These are phyloP conservation scores for Lentinula novae-zelandiae DNA, from an alignment of 1,284 basidiomycete genomes.

Conservation along the genomic window DNA sequence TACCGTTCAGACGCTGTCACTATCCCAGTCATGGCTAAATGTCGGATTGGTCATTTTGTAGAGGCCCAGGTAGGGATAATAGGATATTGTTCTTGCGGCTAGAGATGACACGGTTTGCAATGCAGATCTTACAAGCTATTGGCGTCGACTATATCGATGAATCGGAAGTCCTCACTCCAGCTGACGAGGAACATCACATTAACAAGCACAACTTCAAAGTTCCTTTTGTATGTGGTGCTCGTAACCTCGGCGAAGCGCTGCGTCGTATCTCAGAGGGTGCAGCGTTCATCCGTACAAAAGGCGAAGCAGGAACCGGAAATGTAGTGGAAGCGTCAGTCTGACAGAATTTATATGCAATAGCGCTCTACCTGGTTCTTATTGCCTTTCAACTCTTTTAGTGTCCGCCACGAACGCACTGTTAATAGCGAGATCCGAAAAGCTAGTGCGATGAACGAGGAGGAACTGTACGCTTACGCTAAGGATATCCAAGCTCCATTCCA, in stretches of 20 bases:
- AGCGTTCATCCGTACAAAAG: conserved; percentile 96
- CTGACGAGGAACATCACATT: conserved; percentile 86
- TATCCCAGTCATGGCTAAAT: conserved; percentile 92
- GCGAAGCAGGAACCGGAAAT: conserved; percentile 97
- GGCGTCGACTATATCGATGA: conserved; percentile 99
- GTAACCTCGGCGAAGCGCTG: conserved; percentile 88
- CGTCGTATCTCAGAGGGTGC: conserved; percentile 97
- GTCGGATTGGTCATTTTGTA: conserved; percentile 95
- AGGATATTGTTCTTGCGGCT: neutral
- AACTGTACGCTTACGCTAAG: conserved; percentile 93
- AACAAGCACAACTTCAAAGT: conserved; percentile 91
- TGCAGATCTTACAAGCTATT: conserved; percentile 86
- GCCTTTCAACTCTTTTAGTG: conserved; percentile 37
- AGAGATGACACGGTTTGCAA: neutral
- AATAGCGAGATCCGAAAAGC: conserved; percentile 84
- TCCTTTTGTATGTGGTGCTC: conserved; percentile 82
- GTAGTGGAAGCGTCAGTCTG: conserved; percentile 88
- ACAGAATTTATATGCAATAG: conserved; percentile 42
- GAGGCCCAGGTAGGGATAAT: conserved; percentile 73
- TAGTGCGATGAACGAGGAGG: conserved; percentile 89
- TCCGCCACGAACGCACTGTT: conserved; percentile 66
- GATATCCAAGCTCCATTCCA: conserved; percentile 96
- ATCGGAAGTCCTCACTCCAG: conserved; percentile 94
- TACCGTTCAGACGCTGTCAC: conserved; percentile 60
- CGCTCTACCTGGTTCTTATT: neutral